Evolutionary conservation across 345 rosid species (phyloP).

Genomic region (Citrus australasica): DNA sequence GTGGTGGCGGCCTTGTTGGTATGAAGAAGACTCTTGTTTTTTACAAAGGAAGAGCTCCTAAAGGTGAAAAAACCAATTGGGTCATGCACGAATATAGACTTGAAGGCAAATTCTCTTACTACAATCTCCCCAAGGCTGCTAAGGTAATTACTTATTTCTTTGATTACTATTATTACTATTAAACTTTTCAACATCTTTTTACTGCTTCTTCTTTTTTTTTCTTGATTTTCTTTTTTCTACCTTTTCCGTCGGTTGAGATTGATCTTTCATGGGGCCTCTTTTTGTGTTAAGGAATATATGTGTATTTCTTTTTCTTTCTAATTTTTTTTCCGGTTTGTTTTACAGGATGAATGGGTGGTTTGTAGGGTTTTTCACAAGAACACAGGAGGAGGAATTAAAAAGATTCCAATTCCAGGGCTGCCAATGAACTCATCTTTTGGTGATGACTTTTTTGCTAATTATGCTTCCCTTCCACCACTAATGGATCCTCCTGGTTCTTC

Average conservation of each 20-base stretch:
- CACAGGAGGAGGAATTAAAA: conserved; percentile 45
- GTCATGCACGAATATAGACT: conserved; percentile 95
- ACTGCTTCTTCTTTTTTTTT: not conserved
- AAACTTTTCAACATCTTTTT: too few species aligned
- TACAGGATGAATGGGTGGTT: conserved; percentile 97
- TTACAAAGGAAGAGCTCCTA: conserved; percentile 93
- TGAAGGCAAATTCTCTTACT: conserved; percentile 77
- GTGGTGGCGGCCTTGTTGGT: conserved; percentile 55
- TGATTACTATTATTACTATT: too few species aligned
- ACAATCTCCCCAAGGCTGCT: conserved; percentile 58
- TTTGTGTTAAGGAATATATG: conserved; percentile 26
- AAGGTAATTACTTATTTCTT: conserved; percentile 39
- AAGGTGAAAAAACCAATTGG: conserved; percentile 95
- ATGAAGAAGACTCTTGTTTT: conserved; percentile 99
- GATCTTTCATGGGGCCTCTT: conserved; percentile 26
- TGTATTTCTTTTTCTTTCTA: not conserved
- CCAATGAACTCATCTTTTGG: conserved; percentile 37
- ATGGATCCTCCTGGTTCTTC: conserved; percentile 31
- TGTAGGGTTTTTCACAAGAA: conserved; percentile 91
- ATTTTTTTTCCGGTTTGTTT: not conserved
- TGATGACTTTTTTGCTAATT: conserved; percentile 41
- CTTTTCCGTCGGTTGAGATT: conserved; percentile 30
- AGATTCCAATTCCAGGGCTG: conserved; percentile 32
- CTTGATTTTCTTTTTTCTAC: conserved; percentile 1
- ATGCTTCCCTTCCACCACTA: conserved; percentile 53